Evolutionary conservation across 495 filamentous ascomycete genomes (phyloP).

Genomic region (Lentithecium fluviatile): DNA sequence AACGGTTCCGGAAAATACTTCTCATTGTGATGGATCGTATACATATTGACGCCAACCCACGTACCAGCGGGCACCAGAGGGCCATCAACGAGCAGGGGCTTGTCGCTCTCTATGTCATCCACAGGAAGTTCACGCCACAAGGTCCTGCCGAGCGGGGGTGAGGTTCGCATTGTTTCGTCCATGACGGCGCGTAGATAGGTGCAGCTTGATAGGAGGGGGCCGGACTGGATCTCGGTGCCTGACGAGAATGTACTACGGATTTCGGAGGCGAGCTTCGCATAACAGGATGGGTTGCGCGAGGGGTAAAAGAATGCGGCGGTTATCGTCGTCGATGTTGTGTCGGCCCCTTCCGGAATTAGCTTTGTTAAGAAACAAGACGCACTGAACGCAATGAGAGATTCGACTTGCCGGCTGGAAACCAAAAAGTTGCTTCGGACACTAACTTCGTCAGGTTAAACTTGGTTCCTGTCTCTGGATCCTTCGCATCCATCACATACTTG

Average conservation of each 20-base stretch:
- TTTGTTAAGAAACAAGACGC: not conserved
- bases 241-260: slow-evolving; percentile 2
- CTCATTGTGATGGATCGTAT: slow-evolving; percentile 9
- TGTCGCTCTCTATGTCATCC: not conserved
- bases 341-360: not conserved
- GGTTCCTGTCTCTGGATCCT: not conserved
- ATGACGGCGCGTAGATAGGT: slow-evolving; percentile 17
- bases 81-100: slow-evolving; percentile 45
- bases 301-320: slow-evolving; percentile 16
- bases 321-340: slow-evolving; percentile 8
- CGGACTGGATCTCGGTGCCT: not conserved
- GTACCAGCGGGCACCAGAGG: slow-evolving; percentile 7
- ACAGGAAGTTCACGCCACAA: not conserved
- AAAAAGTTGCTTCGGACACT: slow-evolving; percentile 3
- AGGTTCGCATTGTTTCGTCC: slow-evolving; percentile 21
- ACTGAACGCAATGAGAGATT: not conserved
- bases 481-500: not conserved
- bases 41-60: slow-evolving; percentile 2
- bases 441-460: not conserved
- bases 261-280: slow-evolving; percentile 1
- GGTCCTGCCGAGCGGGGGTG: not conserved
- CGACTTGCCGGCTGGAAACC: slow-evolving; percentile 8
- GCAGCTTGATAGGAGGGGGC: not conserved
- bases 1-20: slow-evolving; percentile 31
- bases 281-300: not conserved